Percentiles rank a stretch among this genome's conserved stretches.
phyloP scores from a whole-genome alignment of 805 yeast genomes.

The Barnettozyma siamensis region DNA sequence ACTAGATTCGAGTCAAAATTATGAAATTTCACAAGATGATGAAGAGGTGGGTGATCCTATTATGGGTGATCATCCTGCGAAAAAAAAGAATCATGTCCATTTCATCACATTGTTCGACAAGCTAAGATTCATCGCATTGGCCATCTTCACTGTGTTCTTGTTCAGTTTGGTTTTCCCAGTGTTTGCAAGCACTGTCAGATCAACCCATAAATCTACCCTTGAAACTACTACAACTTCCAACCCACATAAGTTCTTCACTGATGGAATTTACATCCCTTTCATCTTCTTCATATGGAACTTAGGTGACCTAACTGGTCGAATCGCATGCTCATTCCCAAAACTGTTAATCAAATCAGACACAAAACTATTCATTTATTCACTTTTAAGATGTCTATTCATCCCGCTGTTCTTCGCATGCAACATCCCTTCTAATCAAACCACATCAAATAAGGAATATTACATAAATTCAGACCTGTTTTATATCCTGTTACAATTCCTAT shows the following conservation, averaged over 20 bases:
- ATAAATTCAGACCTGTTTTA: slow-evolving; percentile 62
- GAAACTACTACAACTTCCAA: no score
- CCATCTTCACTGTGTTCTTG: slow-evolving; percentile 70
- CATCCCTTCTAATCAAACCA: slow-evolving; percentile 23
- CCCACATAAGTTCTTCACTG: slow-evolving; percentile 20
- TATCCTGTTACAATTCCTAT: slow-evolving; percentile 60
- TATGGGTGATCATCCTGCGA: not conserved
- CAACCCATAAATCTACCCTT: slow-evolving; percentile 32
- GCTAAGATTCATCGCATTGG: slow-evolving; percentile 53
- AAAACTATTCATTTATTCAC: slow-evolving; percentile 47
- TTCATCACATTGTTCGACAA: slow-evolving; percentile 55
- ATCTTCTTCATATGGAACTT: slow-evolving; percentile 82
- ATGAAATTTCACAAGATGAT: not conserved
- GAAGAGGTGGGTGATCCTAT: not conserved
- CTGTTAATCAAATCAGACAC: slow-evolving; percentile 39
- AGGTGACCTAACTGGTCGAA: slow-evolving; percentile 81
- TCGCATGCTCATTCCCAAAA: slow-evolving; percentile 48
- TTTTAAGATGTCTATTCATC: slow-evolving; percentile 51
- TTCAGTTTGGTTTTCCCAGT: slow-evolving; percentile 82
- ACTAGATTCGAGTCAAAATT: not conserved
- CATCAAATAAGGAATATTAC: slow-evolving; percentile 8
- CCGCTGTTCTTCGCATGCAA: slow-evolving; percentile 73
- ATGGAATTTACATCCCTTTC: slow-evolving; percentile 59
- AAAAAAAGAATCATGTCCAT: slow-evolving; percentile 41
- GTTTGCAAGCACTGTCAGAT: slow-evolving; percentile 69